Conservation (phyloP, 495 filamentous ascomycete species). For the Penicillium flavigenum region DNA sequence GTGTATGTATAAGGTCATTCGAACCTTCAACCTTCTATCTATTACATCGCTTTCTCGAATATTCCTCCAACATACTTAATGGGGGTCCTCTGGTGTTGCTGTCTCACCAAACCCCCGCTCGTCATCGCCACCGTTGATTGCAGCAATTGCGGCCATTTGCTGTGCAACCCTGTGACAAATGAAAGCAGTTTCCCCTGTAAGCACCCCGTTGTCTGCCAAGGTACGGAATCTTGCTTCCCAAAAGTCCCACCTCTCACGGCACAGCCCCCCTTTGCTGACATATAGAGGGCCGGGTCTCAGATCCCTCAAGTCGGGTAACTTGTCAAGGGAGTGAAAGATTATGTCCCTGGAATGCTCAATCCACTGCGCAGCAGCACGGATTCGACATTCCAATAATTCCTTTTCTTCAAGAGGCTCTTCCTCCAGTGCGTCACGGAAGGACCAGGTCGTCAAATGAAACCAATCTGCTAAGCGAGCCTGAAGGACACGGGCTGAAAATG, state of each 20-base stretch:
- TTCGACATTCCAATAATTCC: neutral
- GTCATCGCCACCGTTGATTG: neutral
- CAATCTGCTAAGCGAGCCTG: conserved; percentile 1
- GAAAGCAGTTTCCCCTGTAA: neutral
- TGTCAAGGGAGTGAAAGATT: conserved; percentile 2
- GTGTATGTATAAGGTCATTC: too few species aligned
- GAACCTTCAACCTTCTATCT: too few species aligned
- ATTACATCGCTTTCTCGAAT: too few species aligned
- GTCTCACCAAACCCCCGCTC: neutral
- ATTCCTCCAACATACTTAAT: too few species aligned
- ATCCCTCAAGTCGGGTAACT: neutral
- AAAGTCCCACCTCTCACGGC: conserved; percentile 6
- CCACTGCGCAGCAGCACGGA: conserved; percentile 3
- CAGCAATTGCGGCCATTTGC: conserved; percentile 2
- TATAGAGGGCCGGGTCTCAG: neutral
- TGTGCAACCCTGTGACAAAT: conserved; percentile 1
- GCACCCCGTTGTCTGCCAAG: neutral
- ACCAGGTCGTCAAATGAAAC: neutral
- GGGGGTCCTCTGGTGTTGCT: too few species aligned
- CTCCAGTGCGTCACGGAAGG: neutral
- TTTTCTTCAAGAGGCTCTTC: neutral
- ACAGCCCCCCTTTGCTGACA: neutral
- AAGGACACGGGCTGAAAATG: conserved; percentile 9
- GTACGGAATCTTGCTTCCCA: conserved; percentile 8
- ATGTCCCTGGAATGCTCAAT: conserved; percentile 3